Evolutionary conservation across 306 rosid species (phyloP).

Genomic region (Alnus rubra): DNA sequence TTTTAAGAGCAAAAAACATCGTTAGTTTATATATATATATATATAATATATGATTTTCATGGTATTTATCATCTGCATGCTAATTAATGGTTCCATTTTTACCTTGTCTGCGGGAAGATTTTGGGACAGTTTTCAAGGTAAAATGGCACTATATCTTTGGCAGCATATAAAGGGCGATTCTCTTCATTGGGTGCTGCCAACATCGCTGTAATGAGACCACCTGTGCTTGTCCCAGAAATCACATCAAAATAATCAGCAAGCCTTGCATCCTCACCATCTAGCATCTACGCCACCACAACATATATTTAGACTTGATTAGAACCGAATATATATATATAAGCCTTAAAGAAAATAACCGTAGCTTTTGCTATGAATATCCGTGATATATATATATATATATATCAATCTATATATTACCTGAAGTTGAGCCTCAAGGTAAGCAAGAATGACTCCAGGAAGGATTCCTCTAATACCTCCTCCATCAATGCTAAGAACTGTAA

Average conservation of each 20-base stretch:
- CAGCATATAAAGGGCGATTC: slow-evolving; percentile 30
- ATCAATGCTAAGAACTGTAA: slow-evolving; percentile 38
- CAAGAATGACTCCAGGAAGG: slow-evolving; percentile 32
- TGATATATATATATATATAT: no score
- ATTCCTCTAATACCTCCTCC: slow-evolving; percentile 45
- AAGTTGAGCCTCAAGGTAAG: slow-evolving; percentile 34
- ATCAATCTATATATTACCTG: neutral
- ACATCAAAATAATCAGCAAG: slow-evolving; percentile 39
- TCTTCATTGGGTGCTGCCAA: slow-evolving; percentile 29
- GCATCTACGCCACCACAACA: slow-evolving; percentile 5
- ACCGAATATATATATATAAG: neutral
- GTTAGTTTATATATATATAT: neutral
- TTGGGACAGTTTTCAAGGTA: slow-evolving; percentile 29
- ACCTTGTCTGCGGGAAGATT: slow-evolving; percentile 37
- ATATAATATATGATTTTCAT: neutral
- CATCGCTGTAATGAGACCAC: slow-evolving; percentile 37
- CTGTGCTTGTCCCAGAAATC: slow-evolving; percentile 37
- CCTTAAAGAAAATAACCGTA: no score
- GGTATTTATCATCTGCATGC: neutral
- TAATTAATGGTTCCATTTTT: neutral
- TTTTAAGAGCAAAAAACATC: neutral
- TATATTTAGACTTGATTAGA: neutral
- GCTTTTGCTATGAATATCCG: no score
- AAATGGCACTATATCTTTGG: slow-evolving; percentile 31
- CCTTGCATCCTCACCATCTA: slow-evolving; percentile 31